phyloP scores from a whole-genome alignment of 495 filamentous ascomycete species.

The Hypoxylon trugodes region DNA sequence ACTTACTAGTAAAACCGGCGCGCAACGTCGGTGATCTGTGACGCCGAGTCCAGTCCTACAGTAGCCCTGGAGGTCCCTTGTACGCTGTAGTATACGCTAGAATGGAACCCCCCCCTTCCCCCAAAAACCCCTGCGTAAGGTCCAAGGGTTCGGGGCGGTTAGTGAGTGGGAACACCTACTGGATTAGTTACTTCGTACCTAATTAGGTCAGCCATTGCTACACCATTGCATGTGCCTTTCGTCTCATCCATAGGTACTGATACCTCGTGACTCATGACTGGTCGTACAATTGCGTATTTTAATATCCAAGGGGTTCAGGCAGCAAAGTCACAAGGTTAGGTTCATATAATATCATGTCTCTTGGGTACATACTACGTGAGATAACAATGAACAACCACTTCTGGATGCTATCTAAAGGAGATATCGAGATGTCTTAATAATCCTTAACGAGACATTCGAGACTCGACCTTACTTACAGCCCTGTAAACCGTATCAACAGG shows the following conservation, averaged over 20 bases:
- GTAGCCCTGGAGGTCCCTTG: no score
- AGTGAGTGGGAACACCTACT: neutral
- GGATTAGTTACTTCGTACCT: neutral
- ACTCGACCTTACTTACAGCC: constrained; percentile 17
- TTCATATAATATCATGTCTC: neutral
- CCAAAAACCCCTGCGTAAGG: constrained; percentile 2
- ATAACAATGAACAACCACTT: constrained; percentile 17
- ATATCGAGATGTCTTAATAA: constrained; percentile 29
- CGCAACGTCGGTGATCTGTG: constrained; percentile 22
- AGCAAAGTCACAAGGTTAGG: constrained; percentile 8
- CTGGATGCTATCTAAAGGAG: constrained; percentile 22
- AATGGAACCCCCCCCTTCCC: neutral
- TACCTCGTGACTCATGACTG: no score
- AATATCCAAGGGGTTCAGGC: constrained; percentile 1
- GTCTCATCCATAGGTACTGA: no score
- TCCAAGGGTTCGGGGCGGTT: neutral
- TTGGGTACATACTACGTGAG: neutral
- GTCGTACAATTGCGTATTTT: neutral
- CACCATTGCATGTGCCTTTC: neutral
- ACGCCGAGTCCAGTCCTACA: no score
- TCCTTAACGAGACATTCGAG: constrained; percentile 26
- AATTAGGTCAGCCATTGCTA: neutral
- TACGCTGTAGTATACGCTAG: no score
- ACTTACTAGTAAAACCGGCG: no score
- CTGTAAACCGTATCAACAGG: constrained; percentile 3